These are phyloP conservation scores for Xylaria sp. DNA, from an alignment of 2,329 filamentous ascomycete genomes.

Conservation along the genomic window DNA sequence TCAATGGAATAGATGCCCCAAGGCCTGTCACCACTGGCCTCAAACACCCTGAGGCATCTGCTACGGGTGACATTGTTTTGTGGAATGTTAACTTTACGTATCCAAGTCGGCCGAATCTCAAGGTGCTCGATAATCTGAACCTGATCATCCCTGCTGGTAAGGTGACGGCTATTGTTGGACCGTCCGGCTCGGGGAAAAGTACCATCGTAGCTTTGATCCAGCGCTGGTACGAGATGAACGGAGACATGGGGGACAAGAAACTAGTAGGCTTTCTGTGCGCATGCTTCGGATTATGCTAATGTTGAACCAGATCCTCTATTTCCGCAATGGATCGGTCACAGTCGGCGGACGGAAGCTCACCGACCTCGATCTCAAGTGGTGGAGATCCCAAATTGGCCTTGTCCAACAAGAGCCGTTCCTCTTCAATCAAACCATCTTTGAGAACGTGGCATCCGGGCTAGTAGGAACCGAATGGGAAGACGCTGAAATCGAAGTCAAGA, in stretches of 20 bases:
- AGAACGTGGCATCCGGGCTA: conserved; percentile 71
- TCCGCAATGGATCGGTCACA: conserved; percentile 61
- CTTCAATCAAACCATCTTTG: conserved; percentile 73
- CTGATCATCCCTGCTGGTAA: conserved; percentile 72
- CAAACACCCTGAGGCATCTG: conserved; percentile 60
- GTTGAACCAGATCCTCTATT: conserved; percentile 42
- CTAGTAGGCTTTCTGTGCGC: conserved; percentile 39
- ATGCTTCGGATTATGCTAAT: conserved; percentile 5
- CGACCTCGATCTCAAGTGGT: conserved; percentile 72
- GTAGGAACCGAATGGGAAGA: conserved; percentile 64
- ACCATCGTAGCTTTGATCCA: conserved; percentile 78
- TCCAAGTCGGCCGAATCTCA: conserved; percentile 71
- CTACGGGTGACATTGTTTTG: conserved; percentile 67
- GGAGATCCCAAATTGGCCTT: conserved; percentile 69
- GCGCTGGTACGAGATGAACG: conserved; percentile 74
- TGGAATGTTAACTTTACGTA: conserved; percentile 76
- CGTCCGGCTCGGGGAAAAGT: conserved; percentile 78
- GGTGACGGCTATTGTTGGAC: conserved; percentile 78
- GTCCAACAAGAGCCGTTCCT: conserved; percentile 76
- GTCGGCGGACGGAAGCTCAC: conserved; percentile 65
- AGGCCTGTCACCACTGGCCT: conserved; percentile 55
- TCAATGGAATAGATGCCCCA: conserved; percentile 64
- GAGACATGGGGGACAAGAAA: conserved; percentile 53
- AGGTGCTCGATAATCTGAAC: conserved; percentile 69
- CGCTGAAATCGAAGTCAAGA: conserved; percentile 59